Evolutionary conservation across 2,329 filamentous ascomycete genomes (phyloP), one percentile per base, ranked within the genome.

Genomic region (Fusarium sp.): DNA sequence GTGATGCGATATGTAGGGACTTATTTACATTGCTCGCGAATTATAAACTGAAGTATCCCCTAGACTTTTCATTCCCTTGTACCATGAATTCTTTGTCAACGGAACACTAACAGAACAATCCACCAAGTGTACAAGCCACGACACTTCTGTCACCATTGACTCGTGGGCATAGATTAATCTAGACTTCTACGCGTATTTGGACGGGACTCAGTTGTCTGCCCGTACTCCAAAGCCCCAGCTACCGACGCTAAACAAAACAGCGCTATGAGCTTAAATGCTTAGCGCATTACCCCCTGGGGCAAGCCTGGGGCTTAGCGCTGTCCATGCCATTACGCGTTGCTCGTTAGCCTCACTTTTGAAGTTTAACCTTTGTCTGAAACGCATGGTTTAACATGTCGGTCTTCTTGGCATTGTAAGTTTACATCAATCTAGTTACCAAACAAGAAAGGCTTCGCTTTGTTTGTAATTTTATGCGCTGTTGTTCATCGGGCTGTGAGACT

Each of bases 311-410:
- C 57, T 55, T 37, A 18, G 31, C 28, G n/a, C 19, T 5, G n/a
- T 11, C 5, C 9, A 21, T 26, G 25, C 12, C 6, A 19, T 45
- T 18, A 23, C 23, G 18, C 11, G 16, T 18, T 44, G 13, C 11
- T n/a, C 10, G 18, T 37, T 26, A 14, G 18, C 48, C 23, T 52
- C 9, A 42, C 34, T 28, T 52, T 19, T 9, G 34, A 37, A 37
- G 34, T 12, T 12, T 37, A 37, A 26, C n/a, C 9, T 26, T 16
- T 11, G 34, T 37, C 34, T 37, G 34, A 37, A 37, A 37, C 18
- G n/a, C 12, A 37, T 26, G 9, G 2, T 6, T 9, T 0, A 28
- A 19, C 1, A n/a, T 0, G 9, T n/a, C 14, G 18, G 6, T 19
- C 18, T 13, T 12, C 23, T 34, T 41, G 14, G 18, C 23, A 52